Conservation (phyloP, 1,139 yeast species). For the Yamadazyma aaseri region DNA sequence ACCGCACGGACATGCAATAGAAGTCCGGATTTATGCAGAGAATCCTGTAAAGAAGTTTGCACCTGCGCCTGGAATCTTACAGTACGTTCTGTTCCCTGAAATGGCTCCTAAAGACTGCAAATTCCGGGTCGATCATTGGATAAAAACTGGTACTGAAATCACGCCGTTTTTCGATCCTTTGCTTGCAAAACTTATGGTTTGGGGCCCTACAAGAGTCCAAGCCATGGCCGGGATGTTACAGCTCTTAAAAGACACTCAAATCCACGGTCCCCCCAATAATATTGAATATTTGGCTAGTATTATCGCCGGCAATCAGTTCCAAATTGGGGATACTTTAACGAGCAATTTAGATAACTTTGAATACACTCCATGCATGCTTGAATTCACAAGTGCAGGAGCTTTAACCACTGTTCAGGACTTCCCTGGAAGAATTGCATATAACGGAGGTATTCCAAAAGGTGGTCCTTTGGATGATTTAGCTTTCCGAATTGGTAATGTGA, state of each 20-base stretch:
- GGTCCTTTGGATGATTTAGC: conserved; percentile 8
- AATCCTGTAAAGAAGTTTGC: conserved; percentile 30
- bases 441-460: conserved; percentile 9
- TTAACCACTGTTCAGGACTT: conserved; percentile 9
- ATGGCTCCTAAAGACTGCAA: conserved; percentile 2
- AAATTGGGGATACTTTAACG: conserved; percentile 6
- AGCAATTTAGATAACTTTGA: conserved; percentile 4
- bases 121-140: conserved; percentile 32
- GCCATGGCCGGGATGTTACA: conserved; percentile 21
- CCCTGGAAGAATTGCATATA: conserved; percentile 7
- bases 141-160: conserved; percentile 27
- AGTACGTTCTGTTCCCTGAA: conserved; percentile 22
- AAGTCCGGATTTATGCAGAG: conserved; percentile 32
- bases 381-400: conserved; percentile 6
- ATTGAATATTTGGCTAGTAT: conserved; percentile 20
- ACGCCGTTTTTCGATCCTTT: conserved; percentile 36
- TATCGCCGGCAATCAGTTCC: conserved; percentile 2
- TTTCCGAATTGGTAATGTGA: conserved; percentile 5
- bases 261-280: conserved; percentile 30
- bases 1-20: conserved; percentile 34
- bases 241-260: conserved; percentile 16
- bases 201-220: conserved; percentile 25
- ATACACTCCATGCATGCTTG: conserved; percentile 6
- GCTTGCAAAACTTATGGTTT: conserved; percentile 31
- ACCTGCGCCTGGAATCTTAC: conserved; percentile 32